These are phyloP conservation scores for Isatis lusitanica DNA, from an alignment of 441 rosid species.

Conservation along the genomic window DNA sequence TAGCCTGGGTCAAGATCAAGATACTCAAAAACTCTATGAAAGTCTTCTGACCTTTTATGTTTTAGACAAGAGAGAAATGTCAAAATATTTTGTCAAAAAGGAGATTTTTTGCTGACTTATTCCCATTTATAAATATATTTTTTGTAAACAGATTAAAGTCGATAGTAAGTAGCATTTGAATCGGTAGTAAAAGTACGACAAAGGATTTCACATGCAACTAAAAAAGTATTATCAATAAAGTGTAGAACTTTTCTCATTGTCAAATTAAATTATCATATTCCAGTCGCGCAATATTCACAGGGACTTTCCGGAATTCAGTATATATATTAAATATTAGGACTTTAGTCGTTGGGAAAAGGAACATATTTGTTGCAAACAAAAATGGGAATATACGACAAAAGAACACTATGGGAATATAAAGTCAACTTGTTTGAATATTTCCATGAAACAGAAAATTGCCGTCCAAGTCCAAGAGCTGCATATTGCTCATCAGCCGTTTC, in stretches of 20 bases:
- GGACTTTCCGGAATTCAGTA: neutral
- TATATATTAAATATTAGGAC: constrained; percentile 1
- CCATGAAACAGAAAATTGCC: constrained; percentile 15
- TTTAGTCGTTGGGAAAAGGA: constrained; percentile 14
- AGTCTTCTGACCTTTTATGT: neutral
- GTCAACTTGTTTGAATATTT: constrained; percentile 34
- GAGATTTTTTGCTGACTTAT: constrained; percentile 24
- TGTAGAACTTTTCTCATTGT: constrained; percentile 1
- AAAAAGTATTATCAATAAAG: neutral
- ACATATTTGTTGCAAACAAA: neutral
- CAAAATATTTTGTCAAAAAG: constrained; percentile 8
- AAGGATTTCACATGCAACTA: constrained; percentile 8
- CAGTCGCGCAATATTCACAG: neutral
- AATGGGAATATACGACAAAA: neutral
- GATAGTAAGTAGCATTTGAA: neutral
- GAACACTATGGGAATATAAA: neutral
- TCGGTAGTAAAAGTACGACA: neutral
- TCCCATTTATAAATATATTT: neutral
- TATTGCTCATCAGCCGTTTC: neutral
- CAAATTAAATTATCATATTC: neutral
- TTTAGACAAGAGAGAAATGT: neutral
- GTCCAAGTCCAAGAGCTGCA: constrained; percentile 11
- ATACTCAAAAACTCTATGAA: neutral
- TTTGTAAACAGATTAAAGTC: neutral
- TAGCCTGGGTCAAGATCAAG: neutral